Evolutionary conservation across 331 rosid genomes (phyloP), one percentile per base, ranked within the genome.

Genomic region (Telfairia occidentalis): DNA sequence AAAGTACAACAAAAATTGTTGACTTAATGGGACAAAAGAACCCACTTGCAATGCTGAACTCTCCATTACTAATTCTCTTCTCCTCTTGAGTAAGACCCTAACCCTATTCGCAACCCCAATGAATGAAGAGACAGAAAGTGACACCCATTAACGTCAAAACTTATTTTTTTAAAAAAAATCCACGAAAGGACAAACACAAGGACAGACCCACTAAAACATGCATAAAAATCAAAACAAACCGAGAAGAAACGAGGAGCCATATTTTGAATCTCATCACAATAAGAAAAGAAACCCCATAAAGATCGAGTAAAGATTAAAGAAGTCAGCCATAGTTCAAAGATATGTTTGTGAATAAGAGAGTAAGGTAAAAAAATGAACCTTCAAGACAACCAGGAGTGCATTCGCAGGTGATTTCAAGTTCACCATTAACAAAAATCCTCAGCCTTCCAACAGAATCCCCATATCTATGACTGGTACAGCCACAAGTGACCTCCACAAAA

Each of bases 361-460:
- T 9, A 2, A 0, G 28, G 28, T 1, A 1, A 46, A 2, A 53
- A 9, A 2, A 3, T 7, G 24, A 55, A 94, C 98, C 98, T 94
- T 94, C 97, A 61, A 85, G 84, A 84, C 98, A 94, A 78, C 97
- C 97, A 84, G 98, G 98, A 78, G 97, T 88, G 96, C 98, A 94
- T 86, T 94, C 96, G 74, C 98, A 94, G 77, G 85, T 75, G 92
- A 94, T 85, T 84, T 91, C 86, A 46, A 94, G 98, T 78, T 79
- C 90, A 8, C 98, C 98, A 83, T 84, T 94, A 8, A 82, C 26
- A 89, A 85, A 94, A 94, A 94, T 96, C 98, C 97, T 94, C 86
- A 94, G 97, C 81, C 98, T 88, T 9, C 98, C 98, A 63, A 94
- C 98, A 78, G 98, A 96, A 46, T 94, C 98, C 19, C 98, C 98